A percentile compares a stretch with the other conserved stretches of the same genome.
Evolutionary conservation across 768 basidiomycete genomes (phyloP).

Genomic region (Inosperma sp.): DNA sequence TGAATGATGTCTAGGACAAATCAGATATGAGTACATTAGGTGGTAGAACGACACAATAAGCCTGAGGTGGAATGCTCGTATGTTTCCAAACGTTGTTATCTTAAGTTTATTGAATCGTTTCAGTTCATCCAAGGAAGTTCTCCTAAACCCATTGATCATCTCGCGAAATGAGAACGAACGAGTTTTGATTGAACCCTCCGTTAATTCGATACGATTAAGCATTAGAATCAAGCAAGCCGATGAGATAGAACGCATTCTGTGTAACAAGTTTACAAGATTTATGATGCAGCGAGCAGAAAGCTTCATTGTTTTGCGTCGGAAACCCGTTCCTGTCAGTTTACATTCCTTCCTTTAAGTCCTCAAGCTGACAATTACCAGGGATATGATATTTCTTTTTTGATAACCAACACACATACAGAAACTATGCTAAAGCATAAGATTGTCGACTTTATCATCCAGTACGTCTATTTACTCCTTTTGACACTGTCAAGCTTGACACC

Average conservation of each 20-base stretch:
- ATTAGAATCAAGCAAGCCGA: conserved; percentile 99
- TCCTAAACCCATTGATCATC: conserved; percentile 90
- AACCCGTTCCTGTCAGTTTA: conserved; percentile 74
- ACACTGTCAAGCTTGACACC: too few species aligned
- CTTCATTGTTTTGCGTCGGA: conserved; percentile 93
- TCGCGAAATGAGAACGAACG: conserved; percentile 97
- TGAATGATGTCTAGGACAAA: conserved; percentile 12
- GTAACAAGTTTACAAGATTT: conserved; percentile 97
- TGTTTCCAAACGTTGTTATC: conserved; percentile 16
- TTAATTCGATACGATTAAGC: conserved; percentile 94
- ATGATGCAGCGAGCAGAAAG: conserved; percentile 99
- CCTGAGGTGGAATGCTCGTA: conserved; percentile 92
- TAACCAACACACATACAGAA: conserved; percentile 95
- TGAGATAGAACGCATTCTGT: conserved; percentile 95
- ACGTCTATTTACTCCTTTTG: conserved; percentile 24
- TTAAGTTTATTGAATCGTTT: background rate
- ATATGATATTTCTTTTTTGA: conserved; percentile 97
- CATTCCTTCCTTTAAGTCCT: background rate
- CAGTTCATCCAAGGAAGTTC: conserved; percentile 89
- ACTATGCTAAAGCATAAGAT: conserved; percentile 99
- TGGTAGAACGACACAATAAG: conserved; percentile 96
- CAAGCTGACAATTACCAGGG: conserved; percentile 49
- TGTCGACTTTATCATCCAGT: conserved; percentile 99
- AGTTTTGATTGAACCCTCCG: conserved; percentile 93
- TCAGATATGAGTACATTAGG: conserved; percentile 41